Evolutionary conservation across 306 rosid species (phyloP), one percentile per base, ranked within the genome.

Genomic region (Nissolia schottii): DNA sequence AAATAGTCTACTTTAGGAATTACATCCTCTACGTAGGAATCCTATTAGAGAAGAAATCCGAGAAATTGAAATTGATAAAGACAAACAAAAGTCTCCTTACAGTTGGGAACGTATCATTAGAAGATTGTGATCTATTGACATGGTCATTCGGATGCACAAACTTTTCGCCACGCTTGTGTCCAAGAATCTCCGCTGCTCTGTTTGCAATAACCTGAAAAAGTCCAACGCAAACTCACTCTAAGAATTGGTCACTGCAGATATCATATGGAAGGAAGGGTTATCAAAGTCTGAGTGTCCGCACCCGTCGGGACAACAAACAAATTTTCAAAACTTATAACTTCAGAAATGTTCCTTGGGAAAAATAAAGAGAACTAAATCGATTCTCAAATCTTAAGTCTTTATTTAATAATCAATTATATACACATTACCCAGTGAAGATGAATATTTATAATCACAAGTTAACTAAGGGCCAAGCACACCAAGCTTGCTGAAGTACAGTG

Each of bases 141-240:
- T 95, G 99, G 70, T 95, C 99, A 82, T 95, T 91, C 20, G 99
- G 99, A 80, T 91, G 99, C 72, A 95, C 99, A 81, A 81, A 71
- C 90, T 91, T 95, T 11, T 78, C 96, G 1, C 97, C 99, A 5
- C 96, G 96, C 79, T 72, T 81, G 78, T 89, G 97, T 50, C 99
- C 97, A 63, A 95, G 96, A 82, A 95, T 88, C 88, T 95, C 99
- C 27, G 96, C 89, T 2, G 99, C 99, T 82, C 99, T 84, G 67
- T 95, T 95, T 20, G 99, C 96, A 83, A 91, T 95, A 64, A 91
- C 99, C 99, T 91, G 81, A 77, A 55, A 64, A 27, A 28, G 23
- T 54, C 62, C 66, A 51, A 65, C 73, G 64, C 38, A 50, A 48
- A 22, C 12, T 12, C 27, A 11, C 50, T 29, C 49, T 34, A 40